Evolutionary conservation across 345 rosid genomes (phyloP).

Genomic region (Lepidium aucheri): DNA sequence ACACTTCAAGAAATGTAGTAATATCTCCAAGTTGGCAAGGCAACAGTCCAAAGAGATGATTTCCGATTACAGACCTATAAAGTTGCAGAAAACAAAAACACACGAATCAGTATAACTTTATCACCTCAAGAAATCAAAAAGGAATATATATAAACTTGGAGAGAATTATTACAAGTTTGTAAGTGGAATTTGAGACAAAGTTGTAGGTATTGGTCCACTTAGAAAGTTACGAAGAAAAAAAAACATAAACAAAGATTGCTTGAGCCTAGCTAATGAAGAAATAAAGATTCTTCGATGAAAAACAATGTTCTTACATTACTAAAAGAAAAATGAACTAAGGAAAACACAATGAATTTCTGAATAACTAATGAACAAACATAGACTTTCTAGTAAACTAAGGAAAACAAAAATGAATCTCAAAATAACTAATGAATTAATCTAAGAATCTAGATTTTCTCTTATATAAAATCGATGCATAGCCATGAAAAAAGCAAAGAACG

Average conservation of each 20-base stretch:
- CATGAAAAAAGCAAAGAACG: too few relatives aligned
- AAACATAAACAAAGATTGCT: background rate
- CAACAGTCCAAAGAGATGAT: conserved; percentile 57
- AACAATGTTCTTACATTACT: conserved; percentile 42
- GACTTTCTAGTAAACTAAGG: too few relatives aligned
- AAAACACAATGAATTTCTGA: too few relatives aligned
- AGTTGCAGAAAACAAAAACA: background rate
- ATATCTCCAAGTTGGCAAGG: conserved; percentile 54
- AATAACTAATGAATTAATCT: too few relatives aligned
- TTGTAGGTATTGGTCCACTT: conserved; percentile 59
- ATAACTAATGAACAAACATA: too few relatives aligned
- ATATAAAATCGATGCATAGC: too few relatives aligned
- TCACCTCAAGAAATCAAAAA: too few relatives aligned
- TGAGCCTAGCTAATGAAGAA: background rate
- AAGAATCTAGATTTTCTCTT: too few relatives aligned
- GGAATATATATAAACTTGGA: too few relatives aligned
- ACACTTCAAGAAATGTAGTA: conserved; percentile 49
- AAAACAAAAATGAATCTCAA: too few relatives aligned
- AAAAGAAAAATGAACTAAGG: too few relatives aligned
- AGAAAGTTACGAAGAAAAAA: conserved; percentile 58
- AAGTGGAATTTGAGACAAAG: conserved; percentile 46
- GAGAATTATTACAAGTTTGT: conserved; percentile 46
- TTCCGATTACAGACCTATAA: conserved; percentile 49
- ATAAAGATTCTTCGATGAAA: background rate
- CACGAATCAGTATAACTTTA: background rate